These are phyloP conservation scores for Hypoxylon sp. DNA, from an alignment of 2,329 filamentous ascomycete species.

Conservation along the genomic window DNA sequence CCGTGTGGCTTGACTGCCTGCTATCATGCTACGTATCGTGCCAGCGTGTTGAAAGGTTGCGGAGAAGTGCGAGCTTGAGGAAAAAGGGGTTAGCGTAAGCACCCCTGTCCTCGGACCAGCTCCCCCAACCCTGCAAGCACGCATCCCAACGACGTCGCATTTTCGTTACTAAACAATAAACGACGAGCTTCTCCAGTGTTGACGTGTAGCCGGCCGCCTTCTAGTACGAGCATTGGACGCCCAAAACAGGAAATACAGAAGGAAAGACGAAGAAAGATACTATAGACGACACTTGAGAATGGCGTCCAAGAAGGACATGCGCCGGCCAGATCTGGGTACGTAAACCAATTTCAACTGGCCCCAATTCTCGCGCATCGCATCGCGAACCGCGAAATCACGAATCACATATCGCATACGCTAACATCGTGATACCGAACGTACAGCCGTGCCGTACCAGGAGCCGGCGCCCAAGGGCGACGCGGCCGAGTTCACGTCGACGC, in stretches of 20 bases:
- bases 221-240: too few species aligned
- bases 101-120: slow-evolving; percentile 9
- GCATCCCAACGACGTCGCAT: slow-evolving; percentile 32
- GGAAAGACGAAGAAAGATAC: not conserved
- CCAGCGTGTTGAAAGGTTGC: not conserved
- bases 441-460: slow-evolving; percentile 89
- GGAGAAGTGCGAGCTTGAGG: not conserved
- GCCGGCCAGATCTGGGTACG: slow-evolving; percentile 75
- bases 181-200: too few species aligned
- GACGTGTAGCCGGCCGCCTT: too few species aligned
- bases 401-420: slow-evolving; percentile 15
- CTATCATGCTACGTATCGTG: not conserved
- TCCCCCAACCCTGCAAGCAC: slow-evolving; percentile 18
- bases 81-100: slow-evolving; percentile 22
- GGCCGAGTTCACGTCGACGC: slow-evolving; percentile 75
- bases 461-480: slow-evolving; percentile 68
- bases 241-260: too few species aligned
- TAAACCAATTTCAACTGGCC: slow-evolving; percentile 16
- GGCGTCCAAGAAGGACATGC: slow-evolving; percentile 79
- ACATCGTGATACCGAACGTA: slow-evolving; percentile 2
- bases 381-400: slow-evolving; percentile 13
- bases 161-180: too few species aligned
- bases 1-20: slow-evolving; percentile 24
- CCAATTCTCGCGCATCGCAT: slow-evolving; percentile 19
- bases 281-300: slow-evolving; percentile 50